Base-by-base conservation (phyloP, 2,329 filamentous ascomycete species). In the Westerdykella sp. region DNA sequence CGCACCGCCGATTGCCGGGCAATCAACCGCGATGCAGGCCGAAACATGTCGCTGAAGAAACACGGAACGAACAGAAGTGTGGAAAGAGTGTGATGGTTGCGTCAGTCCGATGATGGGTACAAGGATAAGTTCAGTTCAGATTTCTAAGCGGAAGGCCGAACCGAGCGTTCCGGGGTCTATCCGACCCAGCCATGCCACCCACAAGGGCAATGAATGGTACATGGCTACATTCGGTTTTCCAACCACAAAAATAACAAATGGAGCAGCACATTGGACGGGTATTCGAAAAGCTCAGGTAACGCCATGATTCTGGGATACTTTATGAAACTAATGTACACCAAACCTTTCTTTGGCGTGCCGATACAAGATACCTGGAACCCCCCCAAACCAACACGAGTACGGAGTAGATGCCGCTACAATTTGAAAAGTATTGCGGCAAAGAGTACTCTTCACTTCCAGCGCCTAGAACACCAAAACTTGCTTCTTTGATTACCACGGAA, bases 1-100 rank as follows among this genome's bases (percentile, higher is more conserved):
- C 59, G 63, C 43, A 60, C 40, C 9, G 48, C 55, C 34, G 53
- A 46, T 22, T 57, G 55, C 55, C 59, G 62, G 48, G 61, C 58
- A 53, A 68, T 66, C 51, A 67, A 57, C 59, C 75, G 69, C 39
- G 73, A 68, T 38, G 71, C 70, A 44, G 70, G 70, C 52, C 75
- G 73, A 50, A 78, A 78, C 77, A 80, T 80, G 45, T 44, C 60
- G 48, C n/a, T 41, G 30, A 47, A 50, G 39, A 44, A 54, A 45
- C 50, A 49, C 53, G 41, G 18, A 47, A 50, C 41, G 38, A 44
- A 48, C 48, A 49, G 21, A 45, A 45, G 48, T 40, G 41, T 43
- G 48, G 40, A 51, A 50, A 42, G 50, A 53, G 40, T 34, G 51
- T 51, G 35, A 49, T 51, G 50, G 32, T 35, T 35, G 32, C 45